Evolutionary conservation across 179 eudicot species (phyloP), one percentile per base, ranked within the genome.

Genomic region (Drosera spatulata): DNA sequence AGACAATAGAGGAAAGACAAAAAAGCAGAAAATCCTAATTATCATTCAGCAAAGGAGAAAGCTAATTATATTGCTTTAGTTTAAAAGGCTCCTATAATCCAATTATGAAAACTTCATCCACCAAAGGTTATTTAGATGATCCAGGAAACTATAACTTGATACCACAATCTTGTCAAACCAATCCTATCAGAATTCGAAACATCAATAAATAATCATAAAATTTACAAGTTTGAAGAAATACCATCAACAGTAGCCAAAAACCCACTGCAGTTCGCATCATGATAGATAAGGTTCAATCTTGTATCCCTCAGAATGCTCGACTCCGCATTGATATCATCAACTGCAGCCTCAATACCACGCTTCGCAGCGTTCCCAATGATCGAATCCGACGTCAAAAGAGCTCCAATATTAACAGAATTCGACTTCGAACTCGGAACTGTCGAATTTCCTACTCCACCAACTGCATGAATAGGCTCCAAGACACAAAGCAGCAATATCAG

Each of bases 231-330:
- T 7, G 63, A 68, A 55, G 47, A 43, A 42, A 55, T 77, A 90
- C 97, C 95, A 80, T 81, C 93, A 49, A 86, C 53, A 6, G 83
- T 87, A 68, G 91, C 95, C 64, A 87, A 47, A 66, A 90, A 90
- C 3, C 85, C 95, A 53, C 93, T 90, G 85, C 95, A 89, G 61
- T 89, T 82, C 0, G 97, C 84, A 58, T 89, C 97, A 52, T 69
- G 77, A 53, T 73, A 55, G 49, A 77, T 61, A 50, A 86, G 71
- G 65, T 80, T 79, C 63, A 89, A 44, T 6, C 53, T 78, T 4
- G 80, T 84, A 39, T 78, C 84, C 0, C 50, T 41, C 39, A 90
- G 77, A 62, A 90, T 65, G 50, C 56, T 82, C 2, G 82, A 63
- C 69, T 87, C 76, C 9, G 82, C 64, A 71, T 90, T 90, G 49